These are phyloP conservation scores for Arabidopsis thaliana DNA, from an alignment of 345 rosid genomes.

Conservation along the genomic window DNA sequence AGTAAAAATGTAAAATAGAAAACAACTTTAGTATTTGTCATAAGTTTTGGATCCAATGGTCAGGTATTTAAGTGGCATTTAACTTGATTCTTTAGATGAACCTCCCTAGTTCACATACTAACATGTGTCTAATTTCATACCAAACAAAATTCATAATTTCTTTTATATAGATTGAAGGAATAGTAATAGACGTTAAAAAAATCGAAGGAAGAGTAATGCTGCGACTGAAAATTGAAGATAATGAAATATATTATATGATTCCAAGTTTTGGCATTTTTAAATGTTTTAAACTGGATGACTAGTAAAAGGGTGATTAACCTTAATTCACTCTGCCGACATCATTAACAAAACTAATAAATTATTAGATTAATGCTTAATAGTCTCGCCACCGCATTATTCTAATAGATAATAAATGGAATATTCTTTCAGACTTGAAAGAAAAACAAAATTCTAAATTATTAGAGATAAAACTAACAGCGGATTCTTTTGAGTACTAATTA, in stretches of 20 bases:
- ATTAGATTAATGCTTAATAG: constrained; percentile 16
- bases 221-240: neutral
- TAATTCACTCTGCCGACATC: constrained; percentile 37
- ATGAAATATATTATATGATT: neutral
- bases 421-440: constrained; percentile 2
- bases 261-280: constrained; percentile 6
- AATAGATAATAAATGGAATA: neutral
- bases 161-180: neutral
- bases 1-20: neutral
- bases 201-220: neutral
- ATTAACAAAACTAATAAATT: neutral
- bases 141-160: neutral
- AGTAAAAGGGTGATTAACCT: constrained; percentile 38
- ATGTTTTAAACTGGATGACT: constrained; percentile 11
- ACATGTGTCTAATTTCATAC: neutral
- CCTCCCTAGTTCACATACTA: neutral
- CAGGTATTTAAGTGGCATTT: constrained; percentile 8
- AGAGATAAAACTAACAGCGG: neutral
- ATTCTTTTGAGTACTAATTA: neutral
- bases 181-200: neutral
- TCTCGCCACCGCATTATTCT: constrained; percentile 16
- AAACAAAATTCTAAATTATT: neutral
- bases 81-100: neutral
- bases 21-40: neutral
- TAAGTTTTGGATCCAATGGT: constrained; percentile 16